These are phyloP conservation scores for Arthrobotrys megalospora DNA, from an alignment of 2,329 filamentous ascomycete species.

Conservation along the genomic window DNA sequence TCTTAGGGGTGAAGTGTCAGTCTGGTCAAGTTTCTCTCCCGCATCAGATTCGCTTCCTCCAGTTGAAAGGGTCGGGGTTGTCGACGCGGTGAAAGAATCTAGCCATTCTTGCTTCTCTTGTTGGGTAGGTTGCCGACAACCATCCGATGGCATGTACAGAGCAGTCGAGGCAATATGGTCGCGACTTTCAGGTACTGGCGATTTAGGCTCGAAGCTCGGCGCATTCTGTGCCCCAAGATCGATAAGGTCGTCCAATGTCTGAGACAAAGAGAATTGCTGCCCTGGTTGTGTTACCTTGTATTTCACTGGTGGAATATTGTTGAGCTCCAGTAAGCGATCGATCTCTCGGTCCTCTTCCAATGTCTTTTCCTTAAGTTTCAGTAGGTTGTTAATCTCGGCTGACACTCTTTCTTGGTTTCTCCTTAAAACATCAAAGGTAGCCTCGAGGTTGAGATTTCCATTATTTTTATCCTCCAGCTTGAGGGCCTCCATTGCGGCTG, in stretches of 20 bases:
- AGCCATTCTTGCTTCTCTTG: constrained; percentile 34
- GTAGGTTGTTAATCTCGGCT: constrained; percentile 32
- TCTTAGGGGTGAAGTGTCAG: not conserved
- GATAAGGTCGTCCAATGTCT: constrained; percentile 36
- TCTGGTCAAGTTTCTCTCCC: not conserved
- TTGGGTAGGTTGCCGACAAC: constrained; percentile 29
- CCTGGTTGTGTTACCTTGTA: constrained; percentile 4
- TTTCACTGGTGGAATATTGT: not conserved
- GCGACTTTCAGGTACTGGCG: not conserved
- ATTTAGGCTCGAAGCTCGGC: constrained; percentile 30
- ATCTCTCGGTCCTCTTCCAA: constrained; percentile 36
- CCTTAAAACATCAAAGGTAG: constrained; percentile 33
- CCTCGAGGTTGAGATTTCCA: constrained; percentile 12
- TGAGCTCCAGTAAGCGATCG: constrained; percentile 12
- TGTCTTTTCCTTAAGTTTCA: constrained; percentile 31
- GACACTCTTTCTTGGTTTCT: constrained; percentile 26
- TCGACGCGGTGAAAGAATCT: constrained; percentile 7
- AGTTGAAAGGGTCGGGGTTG: constrained; percentile 20
- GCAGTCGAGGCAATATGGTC: not conserved
- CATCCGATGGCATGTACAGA: not conserved
- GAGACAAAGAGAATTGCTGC: constrained; percentile 12
- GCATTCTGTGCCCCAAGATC: constrained; percentile 26
- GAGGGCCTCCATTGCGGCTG: constrained; percentile 34
- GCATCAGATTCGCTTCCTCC: not conserved
- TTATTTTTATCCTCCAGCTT: not conserved